Evolutionary conservation across 371 early-diverging fungal species (phyloP), one percentile per base, ranked within the genome.

Genomic region (Mortierella sp.): DNA sequence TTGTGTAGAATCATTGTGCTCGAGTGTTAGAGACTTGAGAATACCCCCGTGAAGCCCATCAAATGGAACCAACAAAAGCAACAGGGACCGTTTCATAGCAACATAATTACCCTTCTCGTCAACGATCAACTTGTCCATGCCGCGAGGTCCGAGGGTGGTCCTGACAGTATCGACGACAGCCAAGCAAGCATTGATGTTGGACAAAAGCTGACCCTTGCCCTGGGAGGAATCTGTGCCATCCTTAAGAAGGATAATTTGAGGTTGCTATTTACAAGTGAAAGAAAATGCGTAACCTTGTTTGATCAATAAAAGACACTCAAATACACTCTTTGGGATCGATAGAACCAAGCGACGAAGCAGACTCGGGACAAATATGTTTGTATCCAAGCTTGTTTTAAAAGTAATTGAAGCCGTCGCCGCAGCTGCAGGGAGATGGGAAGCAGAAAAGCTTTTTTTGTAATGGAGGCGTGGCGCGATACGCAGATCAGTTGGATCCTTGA

Each of bases 71-170:
- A 9, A 58, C 22, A 58, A 32, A 22, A 58, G 67, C 11, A n/a
- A 8, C 16, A n/a, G 7, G 16, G n/a, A 4, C n/a, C n/a, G 16
- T 21, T 5, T 3, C 6, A 16, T n/a, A n/a, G n/a, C 50, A 50
- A 4, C 2, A 50, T 50, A 55, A 28, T 66, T 88, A 92, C 96
- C 96, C 84, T 95, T 92, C 60, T 88, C 88, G 80, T 97, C 97
- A 43, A 99, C 98, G 84, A 99, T 99, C 63, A 99, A 89, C 88
- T 99, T 99, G 87, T 99, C 99, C 97, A 99, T 97, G 67, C 99
- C 99, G 74, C 99, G 92, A 50, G 99, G 99, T 45, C 99, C 99
- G 45, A 99, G 92, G 4, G 99, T 99, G 2, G 99, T 97, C 80
- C 97, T 92, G 72, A 99, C 92, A 64, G 96, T 95, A 83, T 99